phyloP scores from a whole-genome alignment of 768 basidiomycete species.

The Boletus sp. region DNA sequence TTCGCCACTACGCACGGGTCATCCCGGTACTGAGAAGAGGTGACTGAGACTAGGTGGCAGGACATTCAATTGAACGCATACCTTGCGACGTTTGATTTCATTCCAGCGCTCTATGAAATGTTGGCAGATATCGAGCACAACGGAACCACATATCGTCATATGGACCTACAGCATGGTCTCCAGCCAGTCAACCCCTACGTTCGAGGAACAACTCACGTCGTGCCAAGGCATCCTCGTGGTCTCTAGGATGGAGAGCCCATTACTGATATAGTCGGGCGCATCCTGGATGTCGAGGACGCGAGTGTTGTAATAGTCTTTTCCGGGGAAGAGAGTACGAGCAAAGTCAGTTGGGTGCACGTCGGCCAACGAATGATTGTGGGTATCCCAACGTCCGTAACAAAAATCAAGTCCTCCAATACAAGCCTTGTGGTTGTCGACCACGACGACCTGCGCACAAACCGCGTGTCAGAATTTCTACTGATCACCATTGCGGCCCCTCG shows the following conservation, averaged over 20 bases:
- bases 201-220: slow-evolving; percentile 59
- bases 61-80: slow-evolving; percentile 22
- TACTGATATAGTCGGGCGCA: slow-evolving; percentile 75
- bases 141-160: slow-evolving; percentile 78
- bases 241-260: slow-evolving; percentile 64
- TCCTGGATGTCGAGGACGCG: slow-evolving; percentile 82
- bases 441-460: slow-evolving; percentile 49
- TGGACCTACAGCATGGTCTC: slow-evolving; percentile 52
- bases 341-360: slow-evolving; percentile 93
- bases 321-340: slow-evolving; percentile 80
- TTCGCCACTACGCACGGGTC: slow-evolving; percentile 42
- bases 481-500: not conserved
- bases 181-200: not conserved
- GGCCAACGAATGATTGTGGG: slow-evolving; percentile 83
- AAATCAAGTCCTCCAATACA: slow-evolving; percentile 94
- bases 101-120: slow-evolving; percentile 95
- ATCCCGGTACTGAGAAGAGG: slow-evolving; percentile 30
- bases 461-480: not conserved
- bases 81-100: slow-evolving; percentile 82
- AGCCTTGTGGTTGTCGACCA: slow-evolving; percentile 83
- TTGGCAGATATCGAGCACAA: slow-evolving; percentile 87
- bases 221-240: slow-evolving; percentile 92
- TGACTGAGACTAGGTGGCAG: slow-evolving; percentile 1
- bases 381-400: slow-evolving; percentile 98
- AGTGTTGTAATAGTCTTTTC: slow-evolving; percentile 93